A percentile compares a stretch with the other conserved stretches of the same genome.
phyloP scores from a whole-genome alignment of 2,329 filamentous ascomycete species.

The Alternaria conjuncta region DNA sequence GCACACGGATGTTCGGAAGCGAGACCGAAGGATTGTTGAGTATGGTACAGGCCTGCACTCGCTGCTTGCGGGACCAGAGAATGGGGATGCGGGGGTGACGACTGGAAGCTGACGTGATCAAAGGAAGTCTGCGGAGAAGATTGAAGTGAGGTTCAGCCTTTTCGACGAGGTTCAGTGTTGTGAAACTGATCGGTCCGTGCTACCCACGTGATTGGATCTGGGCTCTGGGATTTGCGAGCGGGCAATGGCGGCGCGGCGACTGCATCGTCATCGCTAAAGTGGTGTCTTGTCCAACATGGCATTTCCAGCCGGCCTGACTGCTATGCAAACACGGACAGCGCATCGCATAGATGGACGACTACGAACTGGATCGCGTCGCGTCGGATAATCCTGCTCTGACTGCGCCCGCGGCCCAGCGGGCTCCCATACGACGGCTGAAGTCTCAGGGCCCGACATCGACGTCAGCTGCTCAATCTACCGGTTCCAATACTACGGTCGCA shows the following conservation, averaged over 20 bases:
- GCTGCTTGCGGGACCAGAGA: background rate
- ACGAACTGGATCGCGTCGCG: conserved; percentile 32
- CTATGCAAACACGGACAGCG: background rate
- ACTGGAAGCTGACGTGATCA: background rate
- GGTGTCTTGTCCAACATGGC: background rate
- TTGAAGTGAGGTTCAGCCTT: conserved; percentile 1
- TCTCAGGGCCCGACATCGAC: conserved; percentile 15
- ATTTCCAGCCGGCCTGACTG: background rate
- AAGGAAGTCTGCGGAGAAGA: background rate
- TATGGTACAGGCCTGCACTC: background rate
- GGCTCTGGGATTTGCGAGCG: background rate
- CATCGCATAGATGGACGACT: conserved; percentile 33
- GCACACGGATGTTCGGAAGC: conserved; percentile 20
- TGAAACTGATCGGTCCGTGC: conserved; percentile 17
- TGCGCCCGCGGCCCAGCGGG: conserved; percentile 24
- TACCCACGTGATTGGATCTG: conserved; percentile 11
- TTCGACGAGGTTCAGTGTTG: conserved; percentile 3
- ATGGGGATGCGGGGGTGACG: background rate
- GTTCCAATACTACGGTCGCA: background rate
- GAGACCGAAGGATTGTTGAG: conserved; percentile 6
- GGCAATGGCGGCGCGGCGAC: conserved; percentile 8
- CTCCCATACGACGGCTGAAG: conserved; percentile 19
- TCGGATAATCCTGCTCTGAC: conserved; percentile 40
- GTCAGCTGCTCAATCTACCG: conserved; percentile 2
- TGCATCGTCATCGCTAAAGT: background rate